Conservation (phyloP, 2,329 filamentous ascomycete species). For the Xylariaceae sp. region DNA sequence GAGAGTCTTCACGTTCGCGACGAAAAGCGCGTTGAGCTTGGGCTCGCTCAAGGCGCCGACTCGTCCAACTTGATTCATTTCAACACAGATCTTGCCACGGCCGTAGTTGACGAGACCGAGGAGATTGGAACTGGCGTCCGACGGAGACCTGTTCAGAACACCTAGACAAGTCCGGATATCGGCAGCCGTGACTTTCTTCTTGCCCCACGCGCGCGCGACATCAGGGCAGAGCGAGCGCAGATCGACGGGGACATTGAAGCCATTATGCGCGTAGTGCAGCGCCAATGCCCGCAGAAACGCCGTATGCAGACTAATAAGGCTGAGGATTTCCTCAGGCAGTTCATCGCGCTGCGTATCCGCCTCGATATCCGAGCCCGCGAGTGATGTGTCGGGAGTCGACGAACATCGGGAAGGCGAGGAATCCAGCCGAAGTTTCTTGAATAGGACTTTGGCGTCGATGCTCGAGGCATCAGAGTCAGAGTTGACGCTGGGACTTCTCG, state of each 20-base stretch:
- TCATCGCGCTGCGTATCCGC: slow-evolving; percentile 23
- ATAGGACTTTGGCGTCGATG: slow-evolving; percentile 32
- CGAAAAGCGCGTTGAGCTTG: slow-evolving; percentile 50
- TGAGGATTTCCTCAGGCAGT: slow-evolving; percentile 49
- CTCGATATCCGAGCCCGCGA: slow-evolving; percentile 35
- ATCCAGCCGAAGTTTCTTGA: slow-evolving; percentile 39
- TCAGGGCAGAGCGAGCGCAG: slow-evolving; percentile 55
- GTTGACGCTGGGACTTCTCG: slow-evolving; percentile 26
- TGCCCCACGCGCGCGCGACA: slow-evolving; percentile 66
- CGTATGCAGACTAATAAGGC: slow-evolving; percentile 58
- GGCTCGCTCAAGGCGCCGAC: slow-evolving; percentile 43
- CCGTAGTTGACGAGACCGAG: slow-evolving; percentile 38
- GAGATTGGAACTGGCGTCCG: slow-evolving; percentile 11
- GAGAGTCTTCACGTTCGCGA: slow-evolving; percentile 42
- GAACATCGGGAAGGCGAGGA: slow-evolving; percentile 33
- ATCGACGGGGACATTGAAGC: slow-evolving; percentile 56
- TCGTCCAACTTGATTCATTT: slow-evolving; percentile 40
- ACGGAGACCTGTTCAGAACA: slow-evolving; percentile 43
- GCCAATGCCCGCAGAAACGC: slow-evolving; percentile 63
- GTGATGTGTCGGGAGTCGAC: slow-evolving; percentile 35
- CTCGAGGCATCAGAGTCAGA: slow-evolving; percentile 32
- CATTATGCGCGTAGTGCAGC: slow-evolving; percentile 65
- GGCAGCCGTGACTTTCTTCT: slow-evolving; percentile 57
- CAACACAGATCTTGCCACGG: slow-evolving; percentile 49
- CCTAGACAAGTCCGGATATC: slow-evolving; percentile 64